Base-by-base conservation (phyloP, 129 eudicot species). In the Kitagawia praeruptora region DNA sequence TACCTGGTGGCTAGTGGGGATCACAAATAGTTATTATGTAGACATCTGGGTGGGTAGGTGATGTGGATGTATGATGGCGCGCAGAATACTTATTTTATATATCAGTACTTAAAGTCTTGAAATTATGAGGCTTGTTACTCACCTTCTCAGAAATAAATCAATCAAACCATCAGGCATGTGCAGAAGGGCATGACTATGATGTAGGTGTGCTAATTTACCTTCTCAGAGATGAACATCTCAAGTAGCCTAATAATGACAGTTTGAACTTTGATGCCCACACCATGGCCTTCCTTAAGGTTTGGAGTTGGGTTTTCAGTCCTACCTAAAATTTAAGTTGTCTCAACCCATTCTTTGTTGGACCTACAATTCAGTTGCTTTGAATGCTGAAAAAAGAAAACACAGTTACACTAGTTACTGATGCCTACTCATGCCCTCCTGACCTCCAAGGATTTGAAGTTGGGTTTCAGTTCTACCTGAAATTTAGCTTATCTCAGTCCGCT, bases 71-170 rank as follows among this genome's bases (percentile, higher is more conserved):
- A 21, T 38, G 21, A 70, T 71, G 75, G 75, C n/a, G n/a, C n/a
- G n/a, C 75, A 71, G 48, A 3, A 40, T 10, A 70, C 5, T 70
- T 70, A 70, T 19, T 2, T 16, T 39, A 19, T 39, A n/a, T 5
- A 40, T 66, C 72, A 66, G 72, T 12, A 66, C 41, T 66, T 14
- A 5, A 28, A 27, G 39, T 66, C 72, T 14, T 66, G 34, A 21
- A 58, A 58, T 58, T 23, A 58, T 71, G 47, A 71, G 75, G 75
- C 75, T 71, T 18, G 34, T 34, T n/a, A 58, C 67, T 58, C 67
- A 58, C 15, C 67, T 58, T 9, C 14, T 16, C 23, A 49, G 15
- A 58, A n/a, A 54, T 23, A n/a, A 58, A 23, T n/a, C 67, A 58
- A n/a, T 58, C 14, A 58, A 58, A 58, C 27, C 15, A 58, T 5